Conservation (phyloP, 345 rosid species). For the rapeseed (Brassica napus) region DNA sequence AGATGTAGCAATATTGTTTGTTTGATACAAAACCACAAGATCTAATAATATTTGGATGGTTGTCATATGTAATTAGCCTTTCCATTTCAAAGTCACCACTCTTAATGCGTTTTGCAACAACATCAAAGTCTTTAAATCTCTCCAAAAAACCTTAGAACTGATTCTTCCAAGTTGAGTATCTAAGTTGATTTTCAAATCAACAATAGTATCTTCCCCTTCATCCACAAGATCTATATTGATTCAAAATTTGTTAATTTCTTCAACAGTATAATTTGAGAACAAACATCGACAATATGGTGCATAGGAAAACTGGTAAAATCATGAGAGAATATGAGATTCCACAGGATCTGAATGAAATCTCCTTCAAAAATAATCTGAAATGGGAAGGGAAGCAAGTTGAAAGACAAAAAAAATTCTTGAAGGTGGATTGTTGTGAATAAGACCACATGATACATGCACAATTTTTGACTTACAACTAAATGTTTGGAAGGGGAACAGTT, state of each 20-base stretch:
- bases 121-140: background rate
- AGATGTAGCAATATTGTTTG: background rate
- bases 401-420: too few relatives aligned
- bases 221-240: background rate
- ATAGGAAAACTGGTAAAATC: background rate
- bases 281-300: background rate
- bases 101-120: background rate
- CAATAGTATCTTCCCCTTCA: background rate
- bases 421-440: background rate
- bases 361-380: background rate
- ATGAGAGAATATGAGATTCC: background rate
- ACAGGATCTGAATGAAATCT: background rate
- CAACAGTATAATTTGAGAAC: background rate
- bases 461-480: background rate
- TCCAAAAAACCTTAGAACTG: background rate
- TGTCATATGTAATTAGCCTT: background rate
- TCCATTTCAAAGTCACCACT: background rate
- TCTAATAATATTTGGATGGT: background rate
- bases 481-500: too few relatives aligned
- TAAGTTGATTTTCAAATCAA: background rate
- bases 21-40: background rate
- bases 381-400: background rate
- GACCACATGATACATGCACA: background rate
- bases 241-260: background rate
- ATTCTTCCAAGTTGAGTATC: too few relatives aligned